A percentile compares a stretch with the other conserved stretches of the same genome.
Conservation (phyloP, 2,329 filamentous ascomycete genomes). For the Fusarium virguliforme region DNA sequence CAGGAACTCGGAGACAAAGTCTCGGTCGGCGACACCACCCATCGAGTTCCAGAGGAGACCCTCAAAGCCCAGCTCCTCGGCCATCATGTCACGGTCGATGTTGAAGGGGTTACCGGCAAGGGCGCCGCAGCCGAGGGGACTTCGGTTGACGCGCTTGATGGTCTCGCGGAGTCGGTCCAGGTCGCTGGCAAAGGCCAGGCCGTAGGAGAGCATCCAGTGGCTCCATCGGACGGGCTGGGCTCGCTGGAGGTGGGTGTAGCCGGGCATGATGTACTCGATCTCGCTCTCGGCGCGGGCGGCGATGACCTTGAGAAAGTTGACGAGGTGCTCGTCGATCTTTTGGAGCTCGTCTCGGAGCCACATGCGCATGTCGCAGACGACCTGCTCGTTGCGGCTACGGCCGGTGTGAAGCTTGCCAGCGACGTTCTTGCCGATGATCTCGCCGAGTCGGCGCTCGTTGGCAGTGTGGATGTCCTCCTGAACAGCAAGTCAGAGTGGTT, state of each 20-base stretch:
- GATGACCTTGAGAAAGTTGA: slow-evolving; percentile 47
- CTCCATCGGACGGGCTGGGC: slow-evolving; percentile 86
- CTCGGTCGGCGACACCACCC: slow-evolving; percentile 81
- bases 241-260: slow-evolving; percentile 90
- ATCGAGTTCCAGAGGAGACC: slow-evolving; percentile 65
- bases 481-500: not conserved
- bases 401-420: slow-evolving; percentile 82
- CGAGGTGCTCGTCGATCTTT: slow-evolving; percentile 48
- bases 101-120: slow-evolving; percentile 56
- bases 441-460: slow-evolving; percentile 71
- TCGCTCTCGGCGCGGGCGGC: slow-evolving; percentile 54
- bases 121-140: slow-evolving; percentile 81
- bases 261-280: slow-evolving; percentile 82
- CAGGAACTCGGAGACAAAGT: slow-evolving; percentile 87
- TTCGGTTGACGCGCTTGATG: slow-evolving; percentile 80
- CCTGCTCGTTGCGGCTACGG: slow-evolving; percentile 80
- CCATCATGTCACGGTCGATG: slow-evolving; percentile 5
- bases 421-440: slow-evolving; percentile 79
- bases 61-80: not conserved
- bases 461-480: slow-evolving; percentile 66
- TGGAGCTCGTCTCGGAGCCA: slow-evolving; percentile 63
- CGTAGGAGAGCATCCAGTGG: slow-evolving; percentile 86
- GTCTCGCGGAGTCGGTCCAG: slow-evolving; percentile 83
- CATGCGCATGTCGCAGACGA: slow-evolving; percentile 81
- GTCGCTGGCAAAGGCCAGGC: slow-evolving; percentile 79